Conservation (phyloP, 73 alveolate species). For the Stentor coeruleus region DNA sequence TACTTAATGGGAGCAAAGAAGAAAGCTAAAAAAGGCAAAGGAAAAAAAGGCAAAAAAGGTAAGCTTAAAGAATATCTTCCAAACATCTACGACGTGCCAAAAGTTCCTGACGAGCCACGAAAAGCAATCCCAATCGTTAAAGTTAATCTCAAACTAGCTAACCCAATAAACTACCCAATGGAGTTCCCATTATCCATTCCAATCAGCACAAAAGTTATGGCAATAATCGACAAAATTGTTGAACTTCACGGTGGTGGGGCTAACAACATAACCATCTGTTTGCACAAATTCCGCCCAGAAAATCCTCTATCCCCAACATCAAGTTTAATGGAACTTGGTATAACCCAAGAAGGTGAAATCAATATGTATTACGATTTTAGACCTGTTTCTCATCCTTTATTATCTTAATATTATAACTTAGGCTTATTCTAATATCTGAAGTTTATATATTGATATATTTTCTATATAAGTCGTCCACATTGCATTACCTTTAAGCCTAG, state of each 20-base stretch:
- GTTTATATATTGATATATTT: not conserved
- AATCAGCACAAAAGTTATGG: constrained; percentile 4
- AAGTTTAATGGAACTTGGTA: constrained; percentile 14
- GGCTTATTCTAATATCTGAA: not conserved
- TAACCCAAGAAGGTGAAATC: constrained; percentile 6
- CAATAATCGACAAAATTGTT: not conserved
- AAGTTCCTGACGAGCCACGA: constrained; percentile 13
- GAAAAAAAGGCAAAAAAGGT: constrained; percentile 8
- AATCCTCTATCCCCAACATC: not conserved
- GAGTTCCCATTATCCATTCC: not conserved
- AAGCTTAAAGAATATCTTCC: not conserved
- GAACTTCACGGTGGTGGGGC: constrained; percentile 18
- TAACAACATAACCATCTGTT: not conserved
- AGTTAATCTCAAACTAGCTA: not conserved
- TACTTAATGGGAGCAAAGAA: constrained; percentile 14
- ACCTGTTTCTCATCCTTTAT: constrained; percentile 19
- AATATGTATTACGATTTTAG: constrained; percentile 1
- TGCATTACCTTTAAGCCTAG: not conserved
- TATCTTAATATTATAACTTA: not conserved
- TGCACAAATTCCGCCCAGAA: not conserved
- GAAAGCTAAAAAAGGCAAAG: constrained; percentile 13
- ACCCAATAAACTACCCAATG: constrained; percentile 15
- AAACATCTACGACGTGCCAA: constrained; percentile 3
- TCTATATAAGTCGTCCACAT: not conserved
- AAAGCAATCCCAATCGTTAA: not conserved